A percentile compares a stretch with the other conserved stretches of the same genome.
phyloP scores from a whole-genome alignment of 2,329 filamentous ascomycete genomes.

The Aspergillus thermomutatus region DNA sequence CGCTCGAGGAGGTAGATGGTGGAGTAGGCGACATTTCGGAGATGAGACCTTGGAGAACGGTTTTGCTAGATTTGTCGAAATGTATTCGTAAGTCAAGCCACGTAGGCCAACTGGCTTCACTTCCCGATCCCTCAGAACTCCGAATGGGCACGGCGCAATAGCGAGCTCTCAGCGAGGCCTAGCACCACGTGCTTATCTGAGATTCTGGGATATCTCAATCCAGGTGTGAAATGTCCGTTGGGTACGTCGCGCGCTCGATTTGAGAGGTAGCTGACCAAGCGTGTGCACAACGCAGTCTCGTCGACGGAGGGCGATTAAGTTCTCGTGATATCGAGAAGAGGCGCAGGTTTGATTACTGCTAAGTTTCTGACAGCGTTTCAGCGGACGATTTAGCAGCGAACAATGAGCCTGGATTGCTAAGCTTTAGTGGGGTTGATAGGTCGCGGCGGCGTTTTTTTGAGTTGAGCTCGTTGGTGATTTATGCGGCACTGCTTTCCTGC shows the following conservation, averaged over 20 bases:
- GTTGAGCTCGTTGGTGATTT: constrained; percentile 7
- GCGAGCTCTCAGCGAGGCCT: background rate
- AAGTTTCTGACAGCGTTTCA: constrained; percentile 2
- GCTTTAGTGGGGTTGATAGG: background rate
- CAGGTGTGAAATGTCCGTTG: background rate
- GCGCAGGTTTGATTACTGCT: background rate
- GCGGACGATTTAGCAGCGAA: constrained; percentile 3
- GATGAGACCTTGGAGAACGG: background rate
- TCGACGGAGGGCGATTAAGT: background rate
- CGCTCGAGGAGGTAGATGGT: constrained; percentile 64
- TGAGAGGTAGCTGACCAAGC: background rate
- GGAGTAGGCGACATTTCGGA: constrained; percentile 40
- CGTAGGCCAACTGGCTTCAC: background rate
- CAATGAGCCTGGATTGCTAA: background rate
- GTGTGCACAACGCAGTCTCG: background rate
- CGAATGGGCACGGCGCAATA: background rate
- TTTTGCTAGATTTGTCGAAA: background rate
- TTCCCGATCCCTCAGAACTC: background rate
- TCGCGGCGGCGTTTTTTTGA: background rate
- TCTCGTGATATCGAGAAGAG: background rate
- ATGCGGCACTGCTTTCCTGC: constrained; percentile 4
- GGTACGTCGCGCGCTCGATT: background rate
- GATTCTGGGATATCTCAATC: background rate
- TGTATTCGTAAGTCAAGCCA: background rate
- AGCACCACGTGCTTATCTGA: background rate